Evolutionary conservation across 2,329 filamentous ascomycete genomes (phyloP).

Genomic region (Zarea fungicola): DNA sequence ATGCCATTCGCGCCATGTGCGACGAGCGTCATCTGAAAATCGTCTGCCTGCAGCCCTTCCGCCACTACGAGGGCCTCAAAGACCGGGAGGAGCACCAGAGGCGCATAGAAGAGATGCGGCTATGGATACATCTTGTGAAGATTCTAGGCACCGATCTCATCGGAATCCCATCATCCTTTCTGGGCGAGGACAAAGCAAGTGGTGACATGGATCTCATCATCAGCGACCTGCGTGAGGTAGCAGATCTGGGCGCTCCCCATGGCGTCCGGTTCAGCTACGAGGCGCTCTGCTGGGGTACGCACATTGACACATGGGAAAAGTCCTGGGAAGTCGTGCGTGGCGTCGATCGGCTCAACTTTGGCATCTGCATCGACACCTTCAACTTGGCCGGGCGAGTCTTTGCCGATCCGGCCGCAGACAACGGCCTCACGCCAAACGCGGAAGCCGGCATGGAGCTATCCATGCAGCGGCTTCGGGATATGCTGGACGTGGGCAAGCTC

Average conservation of each 20-base stretch:
- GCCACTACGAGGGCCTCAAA: constrained; percentile 66
- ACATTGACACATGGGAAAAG: constrained; percentile 64
- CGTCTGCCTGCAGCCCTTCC: constrained; percentile 67
- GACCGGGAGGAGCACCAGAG: constrained; percentile 57
- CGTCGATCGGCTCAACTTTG: constrained; percentile 67
- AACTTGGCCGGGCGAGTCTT: constrained; percentile 69
- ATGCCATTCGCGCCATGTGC: constrained; percentile 50
- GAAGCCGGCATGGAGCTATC: no score
- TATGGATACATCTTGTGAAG: constrained; percentile 58
- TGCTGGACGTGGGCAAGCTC: background rate
- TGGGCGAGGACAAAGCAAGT: background rate
- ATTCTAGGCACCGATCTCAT: constrained; percentile 30
- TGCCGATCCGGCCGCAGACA: constrained; percentile 62
- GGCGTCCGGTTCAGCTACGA: constrained; percentile 68
- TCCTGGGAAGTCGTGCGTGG: constrained; percentile 62
- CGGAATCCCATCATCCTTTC: background rate
- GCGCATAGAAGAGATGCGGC: constrained; percentile 60
- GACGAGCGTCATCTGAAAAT: constrained; percentile 47
- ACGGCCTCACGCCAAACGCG: no score
- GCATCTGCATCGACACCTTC: constrained; percentile 72
- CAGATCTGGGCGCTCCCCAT: constrained; percentile 60
- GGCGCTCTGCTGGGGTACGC: constrained; percentile 66
- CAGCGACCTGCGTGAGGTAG: constrained; percentile 57
- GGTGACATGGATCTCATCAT: constrained; percentile 45
- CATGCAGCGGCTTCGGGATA: background rate